Base-by-base conservation (phyloP, 2,329 filamentous ascomycete genomes). In the Furcasterigmium sp. region DNA sequence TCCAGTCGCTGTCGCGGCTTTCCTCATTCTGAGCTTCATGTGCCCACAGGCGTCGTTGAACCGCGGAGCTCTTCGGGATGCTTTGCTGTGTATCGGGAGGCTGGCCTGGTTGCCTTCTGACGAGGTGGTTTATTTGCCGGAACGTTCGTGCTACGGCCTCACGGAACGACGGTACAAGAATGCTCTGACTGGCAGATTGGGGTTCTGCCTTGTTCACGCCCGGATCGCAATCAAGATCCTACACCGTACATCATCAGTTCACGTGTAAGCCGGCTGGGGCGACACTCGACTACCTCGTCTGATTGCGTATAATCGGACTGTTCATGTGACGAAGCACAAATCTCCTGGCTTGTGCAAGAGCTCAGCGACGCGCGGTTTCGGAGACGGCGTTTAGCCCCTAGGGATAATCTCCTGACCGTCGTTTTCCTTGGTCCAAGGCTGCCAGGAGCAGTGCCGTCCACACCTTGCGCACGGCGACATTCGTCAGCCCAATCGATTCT, bases 401-500 rank as follows among this genome's bases (percentile, higher is more conserved):
- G 3, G 3, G 32, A 35, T 26, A 26, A 11, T 7, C 23, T 7
- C 23, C 23, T 26, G 23, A 26, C 11, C 23, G 7, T 26, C 23
- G 23, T 26, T n/a, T n/a, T n/a, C n/a, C n/a, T n/a, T n/a, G n/a
- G 23, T 26, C 23, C 23, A 26, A 11, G 23, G 23, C 7, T 26
- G 23, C 7, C 23, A n/a, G n/a, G n/a, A n/a, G n/a, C 17, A 18
- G 25, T 42, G 21, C 29, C 18, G 14, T 42, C 29, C 9, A 42
- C 14, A 13, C 19, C n/a, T 18, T 42, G 35, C 5, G 29, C 19
- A 13, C 35, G 17, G n/a, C 17, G 19, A 19, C 39, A 42, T 10
- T 42, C 29, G 9, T 23, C 5, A 17, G 39, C 39, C 30, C 39
- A 42, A 19, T 42, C 39, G 14, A 35, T 36, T n/a, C 17, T 15